Evolutionary conservation across 2,329 filamentous ascomycete species (phyloP).

Genomic region (Blastomyces parvus): DNA sequence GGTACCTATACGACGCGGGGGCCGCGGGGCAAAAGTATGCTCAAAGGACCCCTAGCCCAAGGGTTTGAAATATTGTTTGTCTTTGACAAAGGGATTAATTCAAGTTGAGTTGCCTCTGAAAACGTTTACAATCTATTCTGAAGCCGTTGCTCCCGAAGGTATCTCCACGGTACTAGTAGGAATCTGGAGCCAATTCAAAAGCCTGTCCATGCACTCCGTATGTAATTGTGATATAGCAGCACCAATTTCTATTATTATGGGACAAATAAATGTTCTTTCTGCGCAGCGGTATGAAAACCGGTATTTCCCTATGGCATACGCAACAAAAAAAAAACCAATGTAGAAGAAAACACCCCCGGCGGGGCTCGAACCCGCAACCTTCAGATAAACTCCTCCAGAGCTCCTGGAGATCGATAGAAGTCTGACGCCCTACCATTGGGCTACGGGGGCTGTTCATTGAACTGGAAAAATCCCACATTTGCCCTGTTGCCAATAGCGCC

Average conservation of each 20-base stretch:
- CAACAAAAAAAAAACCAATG: neutral
- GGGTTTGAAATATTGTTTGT: slow-evolving; percentile 16
- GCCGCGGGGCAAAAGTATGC: slow-evolving; percentile 16
- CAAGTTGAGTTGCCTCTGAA: slow-evolving; percentile 14
- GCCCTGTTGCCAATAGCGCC: neutral
- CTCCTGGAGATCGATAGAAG: neutral
- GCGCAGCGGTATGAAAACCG: neutral
- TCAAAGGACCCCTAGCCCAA: slow-evolving; percentile 14
- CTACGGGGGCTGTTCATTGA: neutral
- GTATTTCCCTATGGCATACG: neutral
- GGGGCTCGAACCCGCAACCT: slow-evolving; percentile 2
- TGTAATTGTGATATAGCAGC: neutral
- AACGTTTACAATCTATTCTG: slow-evolving; percentile 11
- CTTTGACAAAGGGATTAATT: slow-evolving; percentile 13
- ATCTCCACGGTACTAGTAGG: no score
- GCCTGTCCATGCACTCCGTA: neutral
- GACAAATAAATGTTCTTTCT: neutral
- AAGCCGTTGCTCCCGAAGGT: neutral
- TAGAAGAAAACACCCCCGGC: neutral
- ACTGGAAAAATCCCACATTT: neutral
- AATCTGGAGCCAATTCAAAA: neutral
- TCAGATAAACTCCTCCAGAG: neutral
- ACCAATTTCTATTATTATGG: neutral
- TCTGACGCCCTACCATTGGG: slow-evolving; percentile 4
- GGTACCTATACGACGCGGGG: no score